These are phyloP conservation scores for Fusarium robinianum DNA, from an alignment of 2,329 filamentous ascomycete species.

Conservation along the genomic window DNA sequence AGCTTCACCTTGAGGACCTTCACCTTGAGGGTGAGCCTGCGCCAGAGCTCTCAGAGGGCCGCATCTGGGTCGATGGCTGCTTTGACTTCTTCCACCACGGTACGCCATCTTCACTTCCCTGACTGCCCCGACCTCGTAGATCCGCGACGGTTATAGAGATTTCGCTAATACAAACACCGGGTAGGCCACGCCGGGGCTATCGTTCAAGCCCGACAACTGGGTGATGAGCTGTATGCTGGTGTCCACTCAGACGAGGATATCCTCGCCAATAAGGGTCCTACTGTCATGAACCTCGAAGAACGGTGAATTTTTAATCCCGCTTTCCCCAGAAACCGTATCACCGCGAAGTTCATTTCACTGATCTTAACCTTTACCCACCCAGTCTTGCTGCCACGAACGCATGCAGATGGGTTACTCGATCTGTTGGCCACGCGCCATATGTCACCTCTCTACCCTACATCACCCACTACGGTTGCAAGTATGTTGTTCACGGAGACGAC, in stretches of 20 bases:
- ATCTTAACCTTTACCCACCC: constrained; percentile 23
- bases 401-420: constrained; percentile 90
- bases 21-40: constrained; percentile 51
- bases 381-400: constrained; percentile 89
- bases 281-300: constrained; percentile 93
- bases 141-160: not conserved
- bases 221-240: constrained; percentile 85
- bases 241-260: constrained; percentile 97
- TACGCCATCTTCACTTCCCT: constrained; percentile 44
- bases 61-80: constrained; percentile 98
- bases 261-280: constrained; percentile 94
- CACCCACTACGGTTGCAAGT: constrained; percentile 90
- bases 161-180: constrained; percentile 1
- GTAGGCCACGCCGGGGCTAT: constrained; percentile 93
- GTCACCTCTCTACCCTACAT: constrained; percentile 95
- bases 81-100: constrained; percentile 99
- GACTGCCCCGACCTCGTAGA: not conserved
- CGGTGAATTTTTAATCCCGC: constrained; percentile 54
- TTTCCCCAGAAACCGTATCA: not conserved
- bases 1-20: no score
- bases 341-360: no score
- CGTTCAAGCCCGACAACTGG: constrained; percentile 91
- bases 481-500: constrained; percentile 95
- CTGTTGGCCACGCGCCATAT: constrained; percentile 86
- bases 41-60: constrained; percentile 64